A percentile compares a stretch with the other conserved stretches of the same genome.
Conservation (phyloP, 352 stramenopile species). For the Phytophthora macrochlamydospora region DNA sequence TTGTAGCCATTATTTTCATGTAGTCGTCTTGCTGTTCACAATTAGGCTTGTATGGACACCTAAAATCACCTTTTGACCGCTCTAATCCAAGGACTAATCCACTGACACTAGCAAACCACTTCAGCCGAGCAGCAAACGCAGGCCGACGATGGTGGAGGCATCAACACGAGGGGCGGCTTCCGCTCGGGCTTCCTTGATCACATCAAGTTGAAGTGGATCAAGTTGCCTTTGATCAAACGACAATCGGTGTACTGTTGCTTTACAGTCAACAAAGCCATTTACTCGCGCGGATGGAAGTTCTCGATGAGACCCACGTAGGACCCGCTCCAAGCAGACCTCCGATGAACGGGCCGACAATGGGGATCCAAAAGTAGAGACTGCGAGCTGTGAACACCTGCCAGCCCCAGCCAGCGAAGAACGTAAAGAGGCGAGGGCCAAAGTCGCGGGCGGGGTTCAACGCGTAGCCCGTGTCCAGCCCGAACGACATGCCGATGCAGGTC, state of each 20-base stretch:
- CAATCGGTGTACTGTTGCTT: no score
- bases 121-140: no score
- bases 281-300: slow-evolving; percentile 23
- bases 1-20: no score
- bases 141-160: no score
- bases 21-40: no score
- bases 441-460: slow-evolving; percentile 51
- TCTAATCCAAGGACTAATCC: no score
- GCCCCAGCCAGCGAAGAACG: slow-evolving; percentile 50
- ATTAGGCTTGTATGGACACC: no score
- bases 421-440: slow-evolving; percentile 55
- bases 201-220: background rate
- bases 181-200: no score
- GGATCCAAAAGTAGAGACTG: slow-evolving; percentile 31
- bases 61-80: no score
- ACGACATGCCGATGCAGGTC: slow-evolving; percentile 41
- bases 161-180: no score
- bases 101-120: no score
- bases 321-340: slow-evolving; percentile 28
- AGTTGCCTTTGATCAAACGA: background rate
- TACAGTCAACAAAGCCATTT: background rate
- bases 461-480: slow-evolving; percentile 46
- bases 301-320: slow-evolving; percentile 30
- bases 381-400: slow-evolving; percentile 44
- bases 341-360: slow-evolving; percentile 32